These are phyloP conservation scores for Penicillium sp. DNA, from an alignment of 2,329 filamentous ascomycete species.

Conservation along the genomic window DNA sequence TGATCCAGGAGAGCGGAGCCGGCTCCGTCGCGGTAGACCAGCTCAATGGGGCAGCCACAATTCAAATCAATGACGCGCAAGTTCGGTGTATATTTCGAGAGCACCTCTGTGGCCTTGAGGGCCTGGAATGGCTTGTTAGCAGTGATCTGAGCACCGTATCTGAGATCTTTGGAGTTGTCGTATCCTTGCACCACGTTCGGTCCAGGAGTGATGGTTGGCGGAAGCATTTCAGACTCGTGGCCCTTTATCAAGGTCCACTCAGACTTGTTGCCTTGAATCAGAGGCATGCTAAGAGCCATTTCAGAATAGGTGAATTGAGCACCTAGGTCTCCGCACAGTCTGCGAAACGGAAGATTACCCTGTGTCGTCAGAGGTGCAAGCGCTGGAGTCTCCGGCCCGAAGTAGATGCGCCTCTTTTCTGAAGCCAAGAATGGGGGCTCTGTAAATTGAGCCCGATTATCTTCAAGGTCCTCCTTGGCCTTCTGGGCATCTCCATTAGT, in stretches of 20 bases:
- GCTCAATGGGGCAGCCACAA: conserved; percentile 95
- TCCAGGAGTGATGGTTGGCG: conserved; percentile 66
- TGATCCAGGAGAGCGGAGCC: conserved; percentile 91
- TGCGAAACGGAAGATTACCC: conserved; percentile 91
- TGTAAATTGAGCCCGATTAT: conserved; percentile 77
- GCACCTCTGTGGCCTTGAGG: conserved; percentile 81
- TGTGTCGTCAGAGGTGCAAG: conserved; percentile 96
- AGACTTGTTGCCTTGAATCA: conserved; percentile 84
- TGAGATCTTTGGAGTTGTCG: conserved; percentile 79
- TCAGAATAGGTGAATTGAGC: conserved; percentile 96
- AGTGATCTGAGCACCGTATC: conserved; percentile 90
- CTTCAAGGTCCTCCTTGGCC: conserved; percentile 53
- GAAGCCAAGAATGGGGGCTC: conserved; percentile 87
- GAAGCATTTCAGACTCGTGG: conserved; percentile 76
- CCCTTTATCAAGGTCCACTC: conserved; percentile 97
- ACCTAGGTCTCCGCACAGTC: conserved; percentile 85
- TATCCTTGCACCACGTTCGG: conserved; percentile 71
- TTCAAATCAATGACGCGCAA: conserved; percentile 93
- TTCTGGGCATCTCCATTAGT: conserved; percentile 25
- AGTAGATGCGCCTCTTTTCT: conserved; percentile 92
- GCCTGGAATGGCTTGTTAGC: conserved; percentile 91
- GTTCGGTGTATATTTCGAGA: conserved; percentile 76
- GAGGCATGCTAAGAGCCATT: conserved; percentile 90
- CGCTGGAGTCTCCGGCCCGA: conserved; percentile 88
- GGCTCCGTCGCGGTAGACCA: conserved; percentile 84